Base-by-base conservation (phyloP, 106 monocot species). In the Ottelia alismoides region DNA sequence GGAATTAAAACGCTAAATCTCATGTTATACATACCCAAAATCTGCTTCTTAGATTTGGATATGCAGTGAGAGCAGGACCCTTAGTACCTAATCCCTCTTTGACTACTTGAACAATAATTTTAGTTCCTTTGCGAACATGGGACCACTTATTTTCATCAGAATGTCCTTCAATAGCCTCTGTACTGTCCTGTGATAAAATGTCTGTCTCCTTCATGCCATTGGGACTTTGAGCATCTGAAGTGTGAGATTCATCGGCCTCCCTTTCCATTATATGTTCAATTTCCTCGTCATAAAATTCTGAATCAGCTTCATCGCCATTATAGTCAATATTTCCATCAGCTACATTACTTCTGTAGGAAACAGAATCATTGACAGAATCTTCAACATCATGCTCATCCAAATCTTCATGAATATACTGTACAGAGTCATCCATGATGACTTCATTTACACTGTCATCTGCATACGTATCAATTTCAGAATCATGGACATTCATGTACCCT, bases 1-100 rank as follows among this genome's bases (percentile, higher is more conserved):
- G n/a, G n/a, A n/a, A n/a, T n/a, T n/a, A n/a, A n/a, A n/a, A n/a
- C n/a, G n/a, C n/a, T n/a, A n/a, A n/a, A n/a, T n/a, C n/a, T n/a
- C n/a, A n/a, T n/a, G n/a, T n/a, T n/a, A n/a, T n/a, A n/a, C 61
- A 60, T 81, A 94, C 94, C 94, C 88, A 94, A 69, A 94, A 94
- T 73, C 94, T 65, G 71, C 94, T 94, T 68, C 75, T 81, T 55
- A 94, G 67, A 63, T 54, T 78, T 43, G 94, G 94, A 76, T 84
- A 88, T 27, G 94, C 84, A 49, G 57, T 84, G 4, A 94, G 71
- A 60, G 75, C 72, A 66, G 94, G 94, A 53, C 88, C 84, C 65
- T 94, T 94, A 25, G 78, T 81, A n/a, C 88, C 88, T 50, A 94
- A 64, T 16, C 76, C 88, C 64, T 94, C 94, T 74, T 94, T 94